A percentile compares a stretch with the other conserved stretches of the same genome.
Evolutionary conservation across 352 stramenopile genomes (phyloP).

Genomic region (Lagenidium sp.): DNA sequence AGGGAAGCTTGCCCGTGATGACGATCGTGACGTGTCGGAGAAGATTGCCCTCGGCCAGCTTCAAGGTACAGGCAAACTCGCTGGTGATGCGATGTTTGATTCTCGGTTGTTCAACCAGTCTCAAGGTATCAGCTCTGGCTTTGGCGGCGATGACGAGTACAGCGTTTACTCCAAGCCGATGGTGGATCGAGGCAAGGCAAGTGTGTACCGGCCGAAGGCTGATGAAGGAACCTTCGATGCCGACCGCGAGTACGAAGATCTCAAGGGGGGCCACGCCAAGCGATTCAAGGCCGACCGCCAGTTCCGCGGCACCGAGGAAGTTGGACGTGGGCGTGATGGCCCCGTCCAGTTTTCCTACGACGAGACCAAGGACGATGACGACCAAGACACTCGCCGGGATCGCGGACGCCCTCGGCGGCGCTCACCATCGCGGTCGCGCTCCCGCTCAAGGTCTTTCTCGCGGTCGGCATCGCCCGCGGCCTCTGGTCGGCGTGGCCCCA

Average conservation of each 20-base stretch:
- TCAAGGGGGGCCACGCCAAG: slow-evolving; percentile 75
- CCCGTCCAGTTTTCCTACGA: slow-evolving; percentile 86
- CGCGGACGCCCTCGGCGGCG: background rate
- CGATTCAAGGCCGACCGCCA: slow-evolving; percentile 87
- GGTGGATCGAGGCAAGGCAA: slow-evolving; percentile 87
- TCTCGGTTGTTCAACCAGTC: slow-evolving; percentile 98
- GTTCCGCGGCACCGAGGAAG: slow-evolving; percentile 78
- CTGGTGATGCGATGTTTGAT: slow-evolving; percentile 93
- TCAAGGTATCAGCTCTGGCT: slow-evolving; percentile 92
- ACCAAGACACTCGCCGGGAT: slow-evolving; percentile 10
- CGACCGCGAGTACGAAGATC: slow-evolving; percentile 87
- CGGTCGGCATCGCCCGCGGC: slow-evolving; percentile 18
- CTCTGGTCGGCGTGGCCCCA: slow-evolving; percentile 10
- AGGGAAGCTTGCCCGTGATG: slow-evolving; percentile 90
- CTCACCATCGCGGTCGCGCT: slow-evolving; percentile 12
- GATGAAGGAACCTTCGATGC: slow-evolving; percentile 80
- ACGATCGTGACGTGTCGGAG: slow-evolving; percentile 96
- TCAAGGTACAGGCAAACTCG: slow-evolving; percentile 74
- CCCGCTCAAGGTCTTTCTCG: slow-evolving; percentile 17
- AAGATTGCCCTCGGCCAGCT: slow-evolving; percentile 98
- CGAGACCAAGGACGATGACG: slow-evolving; percentile 29
- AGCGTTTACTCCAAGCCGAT: slow-evolving; percentile 97
- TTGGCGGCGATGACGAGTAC: slow-evolving; percentile 97
- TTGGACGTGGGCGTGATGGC: slow-evolving; percentile 44
- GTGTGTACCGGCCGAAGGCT: slow-evolving; percentile 85